Conservation (phyloP, 495 filamentous ascomycete species). For the Hypoxylon fuscum region DNA sequence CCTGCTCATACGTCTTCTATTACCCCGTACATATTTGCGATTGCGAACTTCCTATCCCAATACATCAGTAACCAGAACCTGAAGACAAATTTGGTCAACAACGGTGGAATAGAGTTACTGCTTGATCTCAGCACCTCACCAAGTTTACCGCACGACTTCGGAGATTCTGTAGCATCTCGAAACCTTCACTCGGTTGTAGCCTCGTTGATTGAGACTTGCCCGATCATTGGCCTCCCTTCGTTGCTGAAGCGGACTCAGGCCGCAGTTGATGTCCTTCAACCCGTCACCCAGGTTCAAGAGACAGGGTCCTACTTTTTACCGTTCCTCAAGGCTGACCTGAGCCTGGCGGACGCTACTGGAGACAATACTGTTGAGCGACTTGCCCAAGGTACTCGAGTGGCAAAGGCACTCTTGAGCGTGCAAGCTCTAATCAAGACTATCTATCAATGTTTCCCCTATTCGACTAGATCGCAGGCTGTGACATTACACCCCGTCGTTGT, state of each 20-base stretch:
- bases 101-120: constrained; percentile 83
- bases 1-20: constrained; percentile 44
- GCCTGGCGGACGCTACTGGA: constrained; percentile 43
- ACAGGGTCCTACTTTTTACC: constrained; percentile 67
- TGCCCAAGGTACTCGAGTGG: constrained; percentile 72
- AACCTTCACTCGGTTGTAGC: constrained; percentile 78
- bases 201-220: constrained; percentile 81
- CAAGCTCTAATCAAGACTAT: constrained; percentile 78
- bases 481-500: constrained; percentile 77
- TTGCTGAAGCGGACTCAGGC: constrained; percentile 76
- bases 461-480: constrained; percentile 50
- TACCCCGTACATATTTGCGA: constrained; percentile 75
- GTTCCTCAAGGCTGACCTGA: constrained; percentile 51
- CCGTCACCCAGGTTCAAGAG: constrained; percentile 62
- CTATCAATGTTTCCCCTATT: constrained; percentile 75
- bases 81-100: constrained; percentile 77
- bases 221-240: constrained; percentile 82
- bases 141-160: constrained; percentile 78
- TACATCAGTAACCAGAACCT: constrained; percentile 81
- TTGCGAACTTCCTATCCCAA: constrained; percentile 76
- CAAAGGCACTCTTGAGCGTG: constrained; percentile 77
- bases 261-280: constrained; percentile 71
- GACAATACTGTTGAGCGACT: constrained; percentile 49
- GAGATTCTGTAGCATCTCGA: constrained; percentile 68
- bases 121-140: constrained; percentile 83